Conservation (phyloP, 345 rosid species). For the Camelina sativa region DNA sequence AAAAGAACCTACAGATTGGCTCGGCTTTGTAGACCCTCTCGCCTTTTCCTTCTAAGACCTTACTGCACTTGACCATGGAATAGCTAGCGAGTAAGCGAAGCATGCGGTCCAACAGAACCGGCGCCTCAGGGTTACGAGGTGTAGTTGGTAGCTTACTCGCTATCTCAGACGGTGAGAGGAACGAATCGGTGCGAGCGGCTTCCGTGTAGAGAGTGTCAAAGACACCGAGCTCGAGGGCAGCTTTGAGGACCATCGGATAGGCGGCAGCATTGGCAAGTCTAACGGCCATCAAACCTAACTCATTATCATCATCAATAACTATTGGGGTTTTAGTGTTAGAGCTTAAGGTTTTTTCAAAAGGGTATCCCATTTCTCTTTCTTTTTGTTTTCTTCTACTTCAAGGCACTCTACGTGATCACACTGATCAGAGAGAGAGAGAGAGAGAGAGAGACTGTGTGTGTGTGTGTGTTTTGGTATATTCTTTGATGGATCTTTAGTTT, state of each 20-base stretch:
- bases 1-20: conserved; percentile 55
- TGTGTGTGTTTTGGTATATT: neutral
- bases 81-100: conserved; percentile 57
- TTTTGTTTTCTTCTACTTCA: conserved; percentile 4
- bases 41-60: neutral
- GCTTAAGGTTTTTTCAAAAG: conserved; percentile 27
- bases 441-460: neutral
- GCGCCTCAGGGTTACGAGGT: conserved; percentile 50
- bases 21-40: conserved; percentile 48
- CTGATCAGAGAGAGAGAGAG: neutral
- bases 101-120: conserved; percentile 54
- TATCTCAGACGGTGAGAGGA: conserved; percentile 52
- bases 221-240: conserved; percentile 53
- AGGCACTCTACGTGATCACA: neutral
- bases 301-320: conserved; percentile 37
- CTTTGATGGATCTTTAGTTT: neutral
- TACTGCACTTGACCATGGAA: conserved; percentile 44
- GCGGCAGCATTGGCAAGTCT: conserved; percentile 43
- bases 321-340: conserved; percentile 8
- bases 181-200: conserved; percentile 14
- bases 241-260: conserved; percentile 55
- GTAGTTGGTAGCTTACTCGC: conserved; percentile 47
- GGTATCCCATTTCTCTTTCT: conserved; percentile 15
- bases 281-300: conserved; percentile 50
- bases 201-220: conserved; percentile 48